Evolutionary conservation across 345 rosid genomes (phyloP), one percentile per base, ranked within the genome.

Genomic region (Ceriops decandra): DNA sequence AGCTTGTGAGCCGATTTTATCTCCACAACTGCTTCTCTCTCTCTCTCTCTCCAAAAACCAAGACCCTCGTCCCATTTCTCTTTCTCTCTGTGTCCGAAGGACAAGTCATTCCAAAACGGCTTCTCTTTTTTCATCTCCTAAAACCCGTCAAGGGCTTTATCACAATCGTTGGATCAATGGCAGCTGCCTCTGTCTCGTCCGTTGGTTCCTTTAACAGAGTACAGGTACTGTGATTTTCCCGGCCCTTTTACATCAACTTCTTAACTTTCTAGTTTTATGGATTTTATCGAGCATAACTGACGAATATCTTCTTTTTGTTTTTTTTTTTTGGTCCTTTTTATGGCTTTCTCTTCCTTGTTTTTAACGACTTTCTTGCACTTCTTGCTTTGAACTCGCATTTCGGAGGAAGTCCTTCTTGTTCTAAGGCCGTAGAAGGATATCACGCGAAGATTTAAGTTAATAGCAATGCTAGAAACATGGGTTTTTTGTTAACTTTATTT

Each of bases 171-270:
- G 33, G 69, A 65, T 70, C 85, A 35, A 82, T 80, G 82, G 79
- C 49, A 3, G 49, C 86, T 60, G 33, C 83, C 38, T 65, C 80
- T 42, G 69, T 82, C 49, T 81, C 77, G 19, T 60, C 86, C 73
- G 65, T 85, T 16, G 80, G 79, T 47, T 62, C 80, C 51, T 75
- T 76, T 59, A 76, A 78, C 77, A 76, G 71, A 51, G 35, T 53
- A n/a, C 68, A 69, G 74, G 82, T 82, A 82, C 76, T 26, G 2
- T 58, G 64, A 22, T 76, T 68, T 74, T 74, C 74, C 77, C 82
- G 64, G 64, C 76, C 53, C 17, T 69, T 69, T 68, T 38, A 5
- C 19, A 24, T 20, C 58, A 1, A 21, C 9, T 26, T 5, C 30
- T 26, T 30, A 1, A 27, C 28, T 26, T 47, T 13, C 60, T 64